A percentile compares a stretch with the other conserved stretches of the same genome.
Evolutionary conservation across 176 grass and related monocot genomes (phyloP).

Genomic region (Triticum monococcum): DNA sequence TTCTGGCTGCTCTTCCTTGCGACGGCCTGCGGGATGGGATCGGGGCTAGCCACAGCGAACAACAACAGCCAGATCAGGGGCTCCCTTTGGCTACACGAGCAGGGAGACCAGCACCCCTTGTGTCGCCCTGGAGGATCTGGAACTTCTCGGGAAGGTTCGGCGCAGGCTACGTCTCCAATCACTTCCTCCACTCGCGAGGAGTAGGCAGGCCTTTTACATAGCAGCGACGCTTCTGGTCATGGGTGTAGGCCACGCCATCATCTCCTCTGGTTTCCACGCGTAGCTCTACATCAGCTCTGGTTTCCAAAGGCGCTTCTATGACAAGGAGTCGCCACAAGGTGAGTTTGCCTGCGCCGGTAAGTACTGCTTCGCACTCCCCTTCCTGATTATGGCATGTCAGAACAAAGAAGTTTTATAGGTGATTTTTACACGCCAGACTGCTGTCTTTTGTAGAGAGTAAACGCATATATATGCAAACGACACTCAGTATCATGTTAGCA

Average conservation of each 20-base stretch:
- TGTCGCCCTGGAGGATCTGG: conserved; percentile 77
- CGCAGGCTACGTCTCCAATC: conserved; percentile 52
- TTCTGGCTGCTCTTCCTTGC: conserved; percentile 70
- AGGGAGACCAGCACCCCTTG: conserved; percentile 49
- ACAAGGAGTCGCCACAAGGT: conserved; percentile 37
- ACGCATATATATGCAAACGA: too few species aligned
- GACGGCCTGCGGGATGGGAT: conserved; percentile 73
- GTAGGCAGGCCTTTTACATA: conserved; percentile 52
- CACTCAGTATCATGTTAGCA: neutral
- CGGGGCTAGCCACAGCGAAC: conserved; percentile 63
- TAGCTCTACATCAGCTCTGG: conserved; percentile 65
- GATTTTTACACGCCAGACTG: conserved; percentile 37
- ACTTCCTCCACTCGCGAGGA: conserved; percentile 43
- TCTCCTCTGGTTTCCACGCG: conserved; percentile 48
- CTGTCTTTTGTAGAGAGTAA: conserved; percentile 8
- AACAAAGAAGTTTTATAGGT: conserved; percentile 63
- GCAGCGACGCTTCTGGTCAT: conserved; percentile 44
- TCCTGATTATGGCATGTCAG: conserved; percentile 59
- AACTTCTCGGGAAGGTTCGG: conserved; percentile 68
- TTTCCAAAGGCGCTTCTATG: conserved; percentile 38
- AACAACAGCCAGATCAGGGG: conserved; percentile 68
- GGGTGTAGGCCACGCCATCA: conserved; percentile 45
- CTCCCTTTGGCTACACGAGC: conserved; percentile 52
- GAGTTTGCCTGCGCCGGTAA: conserved; percentile 32
- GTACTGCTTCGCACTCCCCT: conserved; percentile 59